Evolutionary conservation across 2,329 filamentous ascomycete genomes (phyloP), one percentile per base, ranked within the genome.

Genomic region (Coleophoma cylindrospora): DNA sequence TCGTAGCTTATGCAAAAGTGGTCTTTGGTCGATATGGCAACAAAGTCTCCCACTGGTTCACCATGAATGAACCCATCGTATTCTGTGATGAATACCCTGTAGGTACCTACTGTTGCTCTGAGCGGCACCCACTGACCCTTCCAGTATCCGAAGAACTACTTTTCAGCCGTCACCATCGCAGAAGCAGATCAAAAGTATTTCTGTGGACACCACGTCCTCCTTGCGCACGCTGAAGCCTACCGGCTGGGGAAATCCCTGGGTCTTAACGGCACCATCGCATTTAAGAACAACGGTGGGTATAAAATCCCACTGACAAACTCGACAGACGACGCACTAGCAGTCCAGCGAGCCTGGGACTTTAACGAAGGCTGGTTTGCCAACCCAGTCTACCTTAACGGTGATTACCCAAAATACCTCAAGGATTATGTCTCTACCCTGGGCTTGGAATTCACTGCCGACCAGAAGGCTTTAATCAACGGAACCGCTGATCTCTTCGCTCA

Each of bases 401-500:
- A 79, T 51, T 80, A 79, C 46, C 76, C 77, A 0, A 68, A 69
- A 17, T 68, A 65, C 14, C 69, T 72, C 49, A 74, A 74, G 44
- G 66, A 69, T 15, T 75, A 75, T 0, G 65, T 74, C 2, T 62
- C 68, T 0, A 69, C 72, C 14, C 69, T 74, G n/a, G 67, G 74
- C 3, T 70, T 72, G 0, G 63, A 52, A 3, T 68, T 84, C 32
- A 78, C 67, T 1, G 55, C 68, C 0, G 64, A 68, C 2, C 70
- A 85, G 37, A 66, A 83, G n/a, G 59, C 56, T 2, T 71, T 73
- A 44, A 72, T 80, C 32, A 68, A 70, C 17, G 70, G 72, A 7
- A 80, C 76, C 0, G 70, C 74, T 3, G 80, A 83, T 61, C 76
- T 81, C 49, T 70, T 80, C 37, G 77, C 72, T 7, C 73, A 83